phyloP scores from a whole-genome alignment of 108 stramenopile genomes.

The Cyclotella baltica region DNA sequence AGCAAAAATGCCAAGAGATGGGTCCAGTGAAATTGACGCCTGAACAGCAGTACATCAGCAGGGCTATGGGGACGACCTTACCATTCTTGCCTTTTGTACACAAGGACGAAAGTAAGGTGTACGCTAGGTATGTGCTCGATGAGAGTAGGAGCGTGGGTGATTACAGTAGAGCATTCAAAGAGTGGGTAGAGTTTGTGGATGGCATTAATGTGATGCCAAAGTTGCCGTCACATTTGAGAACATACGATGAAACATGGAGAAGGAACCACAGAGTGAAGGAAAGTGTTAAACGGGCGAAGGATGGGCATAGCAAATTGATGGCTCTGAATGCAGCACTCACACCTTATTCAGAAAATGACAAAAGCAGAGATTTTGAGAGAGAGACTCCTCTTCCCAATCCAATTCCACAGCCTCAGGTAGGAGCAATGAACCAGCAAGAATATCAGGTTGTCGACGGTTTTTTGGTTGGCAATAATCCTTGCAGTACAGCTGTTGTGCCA shows the following conservation, averaged over 20 bases:
- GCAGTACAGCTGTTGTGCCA: too few species aligned
- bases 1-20: neutral
- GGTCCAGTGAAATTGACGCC: neutral
- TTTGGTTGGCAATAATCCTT: neutral
- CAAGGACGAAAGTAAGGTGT: neutral
- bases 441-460: neutral
- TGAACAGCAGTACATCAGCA: neutral
- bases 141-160: neutral
- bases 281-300: neutral
- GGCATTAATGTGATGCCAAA: constrained; percentile 17
- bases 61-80: neutral
- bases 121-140: neutral
- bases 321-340: constrained; percentile 2
- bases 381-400: neutral
- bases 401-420: neutral
- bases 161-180: neutral
- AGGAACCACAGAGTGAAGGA: neutral
- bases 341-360: neutral
- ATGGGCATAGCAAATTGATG: neutral
- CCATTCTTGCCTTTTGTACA: neutral
- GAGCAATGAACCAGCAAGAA: neutral
- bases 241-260: constrained; percentile 2
- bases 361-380: neutral
- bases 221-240: constrained; percentile 8
- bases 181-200: constrained; percentile 10